Conservation (phyloP, 352 stramenopile species). For the Phytophthora pseudosyringae region DNA sequence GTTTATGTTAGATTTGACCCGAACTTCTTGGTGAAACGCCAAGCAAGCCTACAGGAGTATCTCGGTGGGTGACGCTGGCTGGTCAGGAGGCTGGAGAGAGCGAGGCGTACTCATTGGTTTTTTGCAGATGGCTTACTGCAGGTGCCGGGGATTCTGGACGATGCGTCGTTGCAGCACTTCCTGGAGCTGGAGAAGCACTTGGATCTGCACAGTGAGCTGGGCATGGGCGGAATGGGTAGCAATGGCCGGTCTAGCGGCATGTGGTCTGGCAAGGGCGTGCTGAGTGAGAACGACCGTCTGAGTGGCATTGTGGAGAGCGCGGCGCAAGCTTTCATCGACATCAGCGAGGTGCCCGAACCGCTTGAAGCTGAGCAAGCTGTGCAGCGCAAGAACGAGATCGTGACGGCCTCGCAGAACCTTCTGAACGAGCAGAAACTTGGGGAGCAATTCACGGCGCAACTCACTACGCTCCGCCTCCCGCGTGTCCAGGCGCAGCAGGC, state of each 20-base stretch:
- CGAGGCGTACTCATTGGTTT: neutral
- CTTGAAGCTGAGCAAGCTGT: slow-evolving; percentile 79
- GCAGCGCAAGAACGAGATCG: slow-evolving; percentile 82
- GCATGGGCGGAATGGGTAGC: slow-evolving; percentile 41
- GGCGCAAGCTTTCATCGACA: slow-evolving; percentile 83
- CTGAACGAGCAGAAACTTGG: slow-evolving; percentile 62
- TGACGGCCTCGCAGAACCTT: slow-evolving; percentile 52
- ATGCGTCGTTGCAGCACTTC: slow-evolving; percentile 80
- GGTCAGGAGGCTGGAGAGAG: neutral
- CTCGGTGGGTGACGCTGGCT: slow-evolving; percentile 44
- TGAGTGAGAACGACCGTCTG: slow-evolving; percentile 82
- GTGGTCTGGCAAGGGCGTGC: slow-evolving; percentile 55
- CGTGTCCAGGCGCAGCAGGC: slow-evolving; percentile 30
- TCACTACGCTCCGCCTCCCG: slow-evolving; percentile 54
- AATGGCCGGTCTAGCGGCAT: slow-evolving; percentile 58
- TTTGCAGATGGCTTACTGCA: slow-evolving; percentile 58
- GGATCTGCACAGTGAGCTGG: slow-evolving; percentile 62
- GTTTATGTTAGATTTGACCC: slow-evolving; percentile 70
- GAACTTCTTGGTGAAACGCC: slow-evolving; percentile 81
- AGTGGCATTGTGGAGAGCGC: slow-evolving; percentile 80
- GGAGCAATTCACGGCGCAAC: slow-evolving; percentile 54
- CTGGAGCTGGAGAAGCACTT: slow-evolving; percentile 83
- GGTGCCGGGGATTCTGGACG: slow-evolving; percentile 77
- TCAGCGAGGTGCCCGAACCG: slow-evolving; percentile 81
- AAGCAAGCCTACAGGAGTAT: slow-evolving; percentile 78